These are phyloP conservation scores for Claviceps monticola DNA, from an alignment of 2,329 filamentous ascomycete species.

Conservation along the genomic window DNA sequence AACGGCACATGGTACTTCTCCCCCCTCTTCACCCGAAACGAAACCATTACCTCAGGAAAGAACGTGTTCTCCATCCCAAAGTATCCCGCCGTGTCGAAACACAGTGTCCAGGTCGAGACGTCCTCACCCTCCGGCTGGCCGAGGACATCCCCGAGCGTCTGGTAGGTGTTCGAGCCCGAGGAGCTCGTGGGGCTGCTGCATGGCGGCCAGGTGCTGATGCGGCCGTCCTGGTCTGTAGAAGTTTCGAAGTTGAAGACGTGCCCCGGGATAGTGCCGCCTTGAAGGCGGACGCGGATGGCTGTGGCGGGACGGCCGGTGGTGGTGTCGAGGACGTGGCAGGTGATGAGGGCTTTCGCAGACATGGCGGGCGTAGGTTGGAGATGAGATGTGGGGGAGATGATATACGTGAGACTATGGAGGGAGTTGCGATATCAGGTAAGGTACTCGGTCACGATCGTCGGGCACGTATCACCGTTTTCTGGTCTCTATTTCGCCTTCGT, in stretches of 20 bases:
- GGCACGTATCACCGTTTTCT: too few relatives aligned
- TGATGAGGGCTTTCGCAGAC: conserved; percentile 50
- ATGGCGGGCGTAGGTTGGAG: not conserved
- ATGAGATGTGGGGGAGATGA: not conserved
- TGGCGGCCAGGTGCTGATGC: conserved; percentile 55
- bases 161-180: conserved; percentile 42
- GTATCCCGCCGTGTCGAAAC: conserved; percentile 60
- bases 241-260: conserved; percentile 36
- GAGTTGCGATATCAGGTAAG: not conserved
- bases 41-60: conserved; percentile 44
- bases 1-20: conserved; percentile 73
- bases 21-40: conserved; percentile 36
- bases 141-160: conserved; percentile 44
- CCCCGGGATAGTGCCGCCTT: conserved; percentile 18
- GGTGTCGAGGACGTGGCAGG: conserved; percentile 79
- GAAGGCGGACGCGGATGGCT: conserved; percentile 52
- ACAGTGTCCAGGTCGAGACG: conserved; percentile 49
- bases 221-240: conserved; percentile 63
- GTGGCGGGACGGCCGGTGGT: conserved; percentile 55
- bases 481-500: too few relatives aligned
- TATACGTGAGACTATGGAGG: not conserved
- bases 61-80: conserved; percentile 51
- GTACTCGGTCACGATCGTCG: too few relatives aligned
- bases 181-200: conserved; percentile 36
- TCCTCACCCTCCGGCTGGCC: conserved; percentile 23